A percentile compares a stretch with the other conserved stretches of the same genome.
Evolutionary conservation across 1,284 basidiomycete species (phyloP).

Genomic region (Ustilago tritici): DNA sequence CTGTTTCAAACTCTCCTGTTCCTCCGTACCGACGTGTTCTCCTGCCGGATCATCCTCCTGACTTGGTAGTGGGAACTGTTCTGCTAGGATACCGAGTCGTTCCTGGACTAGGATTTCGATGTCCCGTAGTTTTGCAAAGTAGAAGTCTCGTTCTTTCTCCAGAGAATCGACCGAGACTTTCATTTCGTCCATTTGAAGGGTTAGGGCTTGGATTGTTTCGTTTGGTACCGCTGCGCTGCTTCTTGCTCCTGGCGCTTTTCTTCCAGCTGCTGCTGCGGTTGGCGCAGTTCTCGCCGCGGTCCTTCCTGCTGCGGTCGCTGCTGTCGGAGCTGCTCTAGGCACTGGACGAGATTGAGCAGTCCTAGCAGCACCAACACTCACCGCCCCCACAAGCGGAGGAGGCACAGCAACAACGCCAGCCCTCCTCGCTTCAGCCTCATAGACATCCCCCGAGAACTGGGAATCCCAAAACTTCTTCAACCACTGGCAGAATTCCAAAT

Average conservation of each 20-base stretch:
- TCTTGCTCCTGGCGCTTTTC: slow-evolving; percentile 73
- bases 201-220: slow-evolving; percentile 75
- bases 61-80: slow-evolving; percentile 23
- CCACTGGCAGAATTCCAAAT: slow-evolving; percentile 99
- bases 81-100: slow-evolving; percentile 63
- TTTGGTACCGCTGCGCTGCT: slow-evolving; percentile 55
- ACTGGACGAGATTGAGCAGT: slow-evolving; percentile 10
- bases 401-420: slow-evolving; percentile 74
- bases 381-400: slow-evolving; percentile 59
- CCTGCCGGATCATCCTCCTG: slow-evolving; percentile 21
- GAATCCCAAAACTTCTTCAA: slow-evolving; percentile 94
- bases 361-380: slow-evolving; percentile 45
- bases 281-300: neutral
- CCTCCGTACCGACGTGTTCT: slow-evolving; percentile 60
- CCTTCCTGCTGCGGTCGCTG: neutral
- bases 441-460: slow-evolving; percentile 87
- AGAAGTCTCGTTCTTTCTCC: slow-evolving; percentile 94
- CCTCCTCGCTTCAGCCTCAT: slow-evolving; percentile 86
- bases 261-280: slow-evolving; percentile 12
- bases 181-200: slow-evolving; percentile 85
- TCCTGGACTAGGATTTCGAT: slow-evolving; percentile 88
- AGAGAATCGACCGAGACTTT: slow-evolving; percentile 83
- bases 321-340: slow-evolving; percentile 2
- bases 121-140: slow-evolving; percentile 87
- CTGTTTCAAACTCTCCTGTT: slow-evolving; percentile 79